Evolutionary conservation across 805 yeast genomes (phyloP), one percentile per base, ranked within the genome.

Genomic region (Pichia rugopelliculosa): DNA sequence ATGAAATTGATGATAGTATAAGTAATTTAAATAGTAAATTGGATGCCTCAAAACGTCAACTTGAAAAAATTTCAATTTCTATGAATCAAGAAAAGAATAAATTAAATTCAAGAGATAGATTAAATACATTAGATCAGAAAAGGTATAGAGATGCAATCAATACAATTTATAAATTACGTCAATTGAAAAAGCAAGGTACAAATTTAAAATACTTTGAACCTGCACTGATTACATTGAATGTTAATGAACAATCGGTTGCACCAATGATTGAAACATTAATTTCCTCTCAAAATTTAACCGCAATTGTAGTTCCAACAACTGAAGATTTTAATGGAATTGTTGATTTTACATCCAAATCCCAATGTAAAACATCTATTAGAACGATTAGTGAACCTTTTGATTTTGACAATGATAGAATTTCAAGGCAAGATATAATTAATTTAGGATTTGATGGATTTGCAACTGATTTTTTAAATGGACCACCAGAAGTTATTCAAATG

Each of bases 371-470:
- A 6, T 76, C 87, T 12, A 71, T 82, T 44, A 78, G 88, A 72
- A 75, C 79, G 1, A 58, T 51, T 48, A 61, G 49, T 27, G 47
- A 41, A 13, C 47, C 44, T 44, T 48, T 49, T 24, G 46, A 46
- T 12, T 39, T 39, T 26, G 37, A 45, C 6, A 39, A 47, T 15
- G 56, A 54, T 18, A 40, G 43, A 27, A 39, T 56, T 25, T 38
- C 53, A 2, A 36, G 48, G 15, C 52, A 49, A 3, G 50, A 41
- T 12, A 55, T 88, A 2, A 57, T 53, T 25, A 33, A 48, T 0
- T 62, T 69, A 21, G 96, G 96, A 0, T 89, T 93, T 62, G 96
- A 86, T 47, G 93, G 96, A 1, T 87, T 78, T 57, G 55, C 89
- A 23, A 64, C 75, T 2, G 96, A 93, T 56, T 78, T 78, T 52